A percentile compares a stretch with the other conserved stretches of the same genome.
phyloP scores from a whole-genome alignment of 2,329 filamentous ascomycete species.

The Septoria petroselini region DNA sequence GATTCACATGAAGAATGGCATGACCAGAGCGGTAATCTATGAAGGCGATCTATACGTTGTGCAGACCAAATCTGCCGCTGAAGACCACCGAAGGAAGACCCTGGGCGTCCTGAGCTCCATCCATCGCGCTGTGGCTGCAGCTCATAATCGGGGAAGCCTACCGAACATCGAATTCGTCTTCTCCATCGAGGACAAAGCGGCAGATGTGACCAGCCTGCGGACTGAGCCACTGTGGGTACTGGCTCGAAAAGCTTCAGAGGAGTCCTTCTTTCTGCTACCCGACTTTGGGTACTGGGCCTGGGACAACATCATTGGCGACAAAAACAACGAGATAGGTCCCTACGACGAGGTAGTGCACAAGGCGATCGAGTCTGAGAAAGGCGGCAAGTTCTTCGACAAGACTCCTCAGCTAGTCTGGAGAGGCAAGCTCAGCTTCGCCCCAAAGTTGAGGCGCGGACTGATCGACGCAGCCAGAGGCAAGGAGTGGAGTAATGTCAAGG shows the following conservation, averaged over 20 bases:
- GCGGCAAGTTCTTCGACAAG: constrained; percentile 25
- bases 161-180: constrained; percentile 52
- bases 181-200: constrained; percentile 46
- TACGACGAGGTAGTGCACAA: constrained; percentile 36
- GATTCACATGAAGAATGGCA: constrained; percentile 25
- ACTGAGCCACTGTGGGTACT: constrained; percentile 41
- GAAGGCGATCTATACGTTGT: constrained; percentile 39
- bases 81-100: constrained; percentile 30
- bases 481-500: constrained; percentile 40
- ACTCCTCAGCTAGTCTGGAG: constrained; percentile 34
- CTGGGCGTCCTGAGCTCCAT: constrained; percentile 43
- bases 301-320: constrained; percentile 48
- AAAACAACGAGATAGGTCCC: constrained; percentile 28
- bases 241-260: constrained; percentile 33
- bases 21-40: constrained; percentile 37
- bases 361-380: constrained; percentile 34
- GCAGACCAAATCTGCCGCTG: constrained; percentile 26
- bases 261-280: constrained; percentile 50
- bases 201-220: constrained; percentile 31
- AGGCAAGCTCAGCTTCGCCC: constrained; percentile 31
- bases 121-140: constrained; percentile 48
- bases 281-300: constrained; percentile 55
- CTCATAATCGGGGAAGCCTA: constrained; percentile 36
- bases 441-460: constrained; percentile 33
- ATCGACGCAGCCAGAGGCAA: constrained; percentile 34